Evolutionary conservation across 75 land plant species (phyloP).

Genomic region (Isoetes taiwanensis): DNA sequence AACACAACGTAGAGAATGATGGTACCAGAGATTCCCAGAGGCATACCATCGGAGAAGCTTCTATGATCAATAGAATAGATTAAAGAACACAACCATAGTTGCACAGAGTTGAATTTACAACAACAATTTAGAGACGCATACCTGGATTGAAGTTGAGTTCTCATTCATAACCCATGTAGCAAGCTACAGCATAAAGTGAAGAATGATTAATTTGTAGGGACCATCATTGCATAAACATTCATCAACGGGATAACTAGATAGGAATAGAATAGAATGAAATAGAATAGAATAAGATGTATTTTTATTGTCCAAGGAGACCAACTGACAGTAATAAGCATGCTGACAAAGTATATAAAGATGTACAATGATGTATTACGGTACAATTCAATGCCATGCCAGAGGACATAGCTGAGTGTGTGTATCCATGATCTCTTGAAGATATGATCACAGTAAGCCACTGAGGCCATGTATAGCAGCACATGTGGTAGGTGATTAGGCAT

Average conservation of each 20-base stretch:
- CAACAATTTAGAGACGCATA: conserved; percentile 5
- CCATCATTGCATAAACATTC: conserved; percentile 12
- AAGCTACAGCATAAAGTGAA: conserved; percentile 10
- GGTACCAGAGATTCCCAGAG: conserved; percentile 10
- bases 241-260: conserved; percentile 13
- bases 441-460: too few species aligned
- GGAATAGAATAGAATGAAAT: too few species aligned
- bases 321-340: too few species aligned
- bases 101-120: conserved; percentile 7
- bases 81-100: conserved; percentile 1
- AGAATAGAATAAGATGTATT: too few species aligned
- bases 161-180: conserved; percentile 12
- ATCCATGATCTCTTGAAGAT: too few species aligned
- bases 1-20: not conserved
- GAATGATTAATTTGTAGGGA: not conserved
- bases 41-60: conserved; percentile 4
- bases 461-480: too few species aligned
- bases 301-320: too few species aligned
- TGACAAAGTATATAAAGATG: too few species aligned
- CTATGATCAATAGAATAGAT: conserved; percentile 11
- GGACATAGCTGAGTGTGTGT: too few species aligned
- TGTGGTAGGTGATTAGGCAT: too few species aligned
- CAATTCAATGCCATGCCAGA: too few species aligned
- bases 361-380: too few species aligned
- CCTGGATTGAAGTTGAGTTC: conserved; percentile 6